Conservation (phyloP, 169 alveolate genomes). For the Eimeria necatrix region DNA sequence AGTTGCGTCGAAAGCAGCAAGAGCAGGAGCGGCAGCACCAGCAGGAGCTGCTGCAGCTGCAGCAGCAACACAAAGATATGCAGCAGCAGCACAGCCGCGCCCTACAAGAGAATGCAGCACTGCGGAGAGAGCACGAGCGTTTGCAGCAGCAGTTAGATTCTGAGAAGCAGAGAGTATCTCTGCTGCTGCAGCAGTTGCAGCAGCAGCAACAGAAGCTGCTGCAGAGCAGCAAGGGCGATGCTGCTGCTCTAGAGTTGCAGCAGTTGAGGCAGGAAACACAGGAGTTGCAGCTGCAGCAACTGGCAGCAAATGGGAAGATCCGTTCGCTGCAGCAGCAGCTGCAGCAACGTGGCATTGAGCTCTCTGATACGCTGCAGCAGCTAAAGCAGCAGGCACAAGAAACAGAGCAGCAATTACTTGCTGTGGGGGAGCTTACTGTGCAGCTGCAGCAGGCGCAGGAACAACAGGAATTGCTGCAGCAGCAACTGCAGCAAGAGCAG, state of each 20-base stretch:
- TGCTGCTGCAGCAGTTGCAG: conserved; percentile 64
- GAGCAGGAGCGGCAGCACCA: conserved; percentile 37
- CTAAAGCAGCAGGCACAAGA: conserved; percentile 69
- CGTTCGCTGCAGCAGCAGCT: conserved; percentile 75
- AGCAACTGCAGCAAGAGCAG: conserved; percentile 54
- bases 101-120: conserved; percentile 29
- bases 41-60: conserved; percentile 56
- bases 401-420: conserved; percentile 60
- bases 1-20: conserved; percentile 54
- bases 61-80: conserved; percentile 41
- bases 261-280: conserved; percentile 71
- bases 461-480: conserved; percentile 54
- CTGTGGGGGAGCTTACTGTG: background rate
- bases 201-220: conserved; percentile 52
- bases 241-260: conserved; percentile 56
- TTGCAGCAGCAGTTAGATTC: conserved; percentile 68
- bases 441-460: conserved; percentile 65
- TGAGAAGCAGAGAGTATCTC: background rate
- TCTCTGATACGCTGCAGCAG: conserved; percentile 53
- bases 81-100: conserved; percentile 62
- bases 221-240: conserved; percentile 37
- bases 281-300: conserved; percentile 76
- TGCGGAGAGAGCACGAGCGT: conserved; percentile 37
- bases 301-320: conserved; percentile 58
- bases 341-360: conserved; percentile 42